phyloP scores from a whole-genome alignment of 2,329 filamentous ascomycete species.

The Hypoxylon sp. region DNA sequence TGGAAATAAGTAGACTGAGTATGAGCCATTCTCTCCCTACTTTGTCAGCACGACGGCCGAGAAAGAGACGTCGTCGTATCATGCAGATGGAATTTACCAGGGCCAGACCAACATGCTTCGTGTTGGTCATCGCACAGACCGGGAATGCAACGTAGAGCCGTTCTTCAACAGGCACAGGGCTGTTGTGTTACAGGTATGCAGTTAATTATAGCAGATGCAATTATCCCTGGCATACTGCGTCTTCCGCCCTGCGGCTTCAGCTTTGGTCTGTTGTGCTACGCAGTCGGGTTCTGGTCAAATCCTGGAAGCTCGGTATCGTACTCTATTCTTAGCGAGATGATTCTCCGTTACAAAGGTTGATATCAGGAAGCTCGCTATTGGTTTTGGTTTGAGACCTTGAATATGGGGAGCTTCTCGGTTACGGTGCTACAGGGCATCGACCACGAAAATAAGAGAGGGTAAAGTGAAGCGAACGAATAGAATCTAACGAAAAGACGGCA shows the following conservation, averaged over 20 bases:
- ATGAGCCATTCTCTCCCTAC: not conserved
- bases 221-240: constrained; percentile 6
- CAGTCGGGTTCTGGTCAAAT: not conserved
- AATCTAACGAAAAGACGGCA: not conserved
- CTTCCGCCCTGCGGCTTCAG: not conserved
- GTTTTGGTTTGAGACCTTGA: not conserved
- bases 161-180: not conserved
- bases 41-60: not conserved
- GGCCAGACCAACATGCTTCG: constrained; percentile 10
- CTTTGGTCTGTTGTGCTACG: not conserved
- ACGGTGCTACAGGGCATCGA: not conserved
- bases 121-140: not conserved
- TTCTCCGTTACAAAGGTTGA: not conserved
- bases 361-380: not conserved
- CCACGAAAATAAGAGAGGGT: not conserved
- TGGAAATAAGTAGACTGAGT: not conserved
- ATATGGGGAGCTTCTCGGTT: not conserved
- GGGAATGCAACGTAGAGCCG: not conserved
- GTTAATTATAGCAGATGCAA: not conserved
- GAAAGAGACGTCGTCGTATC: not conserved
- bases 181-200: not conserved
- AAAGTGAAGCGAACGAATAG: not conserved
- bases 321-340: constrained; percentile 2
- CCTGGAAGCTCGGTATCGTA: not conserved
- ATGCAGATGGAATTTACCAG: not conserved